A percentile compares a stretch with the other conserved stretches of the same genome.
These are phyloP conservation scores for Durotheca rogersii DNA, from an alignment of 495 filamentous ascomycete species.

Conservation along the genomic window DNA sequence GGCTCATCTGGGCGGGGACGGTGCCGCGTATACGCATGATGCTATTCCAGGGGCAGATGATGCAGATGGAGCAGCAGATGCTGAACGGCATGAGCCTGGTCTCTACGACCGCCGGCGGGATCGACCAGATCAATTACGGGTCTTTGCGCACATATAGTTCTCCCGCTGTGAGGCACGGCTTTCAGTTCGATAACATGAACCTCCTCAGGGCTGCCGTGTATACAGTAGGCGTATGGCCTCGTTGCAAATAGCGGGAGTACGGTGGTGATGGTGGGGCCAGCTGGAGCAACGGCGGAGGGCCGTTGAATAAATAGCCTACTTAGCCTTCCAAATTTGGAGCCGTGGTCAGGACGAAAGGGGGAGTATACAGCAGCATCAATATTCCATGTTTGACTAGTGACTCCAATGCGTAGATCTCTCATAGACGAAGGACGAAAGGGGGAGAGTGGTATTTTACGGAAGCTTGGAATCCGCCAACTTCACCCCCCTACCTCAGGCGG, in stretches of 20 bases:
- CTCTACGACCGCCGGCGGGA: slow-evolving; percentile 4
- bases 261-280: slow-evolving; percentile 11
- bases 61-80: slow-evolving; percentile 16
- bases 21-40: slow-evolving; percentile 30
- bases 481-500: background rate
- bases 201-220: slow-evolving; percentile 21
- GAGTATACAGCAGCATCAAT: too few species aligned
- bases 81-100: slow-evolving; percentile 15
- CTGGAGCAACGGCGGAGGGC: slow-evolving; percentile 25
- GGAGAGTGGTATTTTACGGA: too few species aligned
- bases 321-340: too few species aligned
- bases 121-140: slow-evolving; percentile 16
- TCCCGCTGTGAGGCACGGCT: slow-evolving; percentile 20
- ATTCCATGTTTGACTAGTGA: too few species aligned
- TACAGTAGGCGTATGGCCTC: slow-evolving; percentile 11
- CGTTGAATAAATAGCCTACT: slow-evolving; percentile 14
- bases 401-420: too few species aligned
- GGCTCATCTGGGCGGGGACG: slow-evolving; percentile 24
- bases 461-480: too few species aligned
- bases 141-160: slow-evolving; percentile 16
- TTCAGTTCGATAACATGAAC: slow-evolving; percentile 24
- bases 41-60: slow-evolving; percentile 21
- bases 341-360: too few species aligned
- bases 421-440: too few species aligned
- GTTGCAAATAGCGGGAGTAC: background rate